These are phyloP conservation scores for Populus pruinosa DNA, from an alignment of 345 rosid species.

Conservation along the genomic window DNA sequence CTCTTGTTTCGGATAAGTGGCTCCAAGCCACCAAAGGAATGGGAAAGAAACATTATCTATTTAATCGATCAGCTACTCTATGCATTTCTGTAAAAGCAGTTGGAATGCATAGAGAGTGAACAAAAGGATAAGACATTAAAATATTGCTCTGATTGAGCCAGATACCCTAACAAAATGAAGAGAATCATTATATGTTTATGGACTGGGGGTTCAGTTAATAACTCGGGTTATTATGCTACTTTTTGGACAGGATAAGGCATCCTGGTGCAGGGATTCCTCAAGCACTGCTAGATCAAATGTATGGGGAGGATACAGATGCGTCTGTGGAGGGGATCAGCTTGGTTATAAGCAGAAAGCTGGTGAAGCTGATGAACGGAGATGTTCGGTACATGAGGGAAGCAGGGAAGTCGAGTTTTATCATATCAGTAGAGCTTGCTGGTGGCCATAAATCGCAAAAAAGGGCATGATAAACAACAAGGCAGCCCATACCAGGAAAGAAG, in stretches of 20 bases:
- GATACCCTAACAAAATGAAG: not conserved
- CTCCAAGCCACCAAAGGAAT: not conserved
- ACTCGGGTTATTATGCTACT: not conserved
- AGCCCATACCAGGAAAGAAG: not conserved
- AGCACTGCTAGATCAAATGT: conserved; percentile 69
- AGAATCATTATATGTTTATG: not conserved
- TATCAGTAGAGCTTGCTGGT: conserved; percentile 70
- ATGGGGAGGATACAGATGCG: conserved; percentile 52
- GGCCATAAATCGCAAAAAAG: conserved; percentile 18
- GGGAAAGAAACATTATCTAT: not conserved
- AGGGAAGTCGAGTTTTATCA: conserved; percentile 62
- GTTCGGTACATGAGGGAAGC: conserved; percentile 83
- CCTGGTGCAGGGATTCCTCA: conserved; percentile 68
- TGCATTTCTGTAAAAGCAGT: not conserved
- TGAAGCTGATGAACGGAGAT: conserved; percentile 89
- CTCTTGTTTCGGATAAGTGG: not conserved
- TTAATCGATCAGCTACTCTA: not conserved
- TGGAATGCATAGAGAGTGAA: not conserved
- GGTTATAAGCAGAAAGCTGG: conserved; percentile 67
- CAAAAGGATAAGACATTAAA: not conserved
- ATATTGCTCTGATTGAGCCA: not conserved
- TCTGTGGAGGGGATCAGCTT: conserved; percentile 77
- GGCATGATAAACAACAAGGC: not conserved
- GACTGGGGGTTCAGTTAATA: not conserved
- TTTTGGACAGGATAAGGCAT: conserved; percentile 54